phyloP scores from a whole-genome alignment of 2,329 filamentous ascomycete species.

The Myrmaecium sp. region DNA sequence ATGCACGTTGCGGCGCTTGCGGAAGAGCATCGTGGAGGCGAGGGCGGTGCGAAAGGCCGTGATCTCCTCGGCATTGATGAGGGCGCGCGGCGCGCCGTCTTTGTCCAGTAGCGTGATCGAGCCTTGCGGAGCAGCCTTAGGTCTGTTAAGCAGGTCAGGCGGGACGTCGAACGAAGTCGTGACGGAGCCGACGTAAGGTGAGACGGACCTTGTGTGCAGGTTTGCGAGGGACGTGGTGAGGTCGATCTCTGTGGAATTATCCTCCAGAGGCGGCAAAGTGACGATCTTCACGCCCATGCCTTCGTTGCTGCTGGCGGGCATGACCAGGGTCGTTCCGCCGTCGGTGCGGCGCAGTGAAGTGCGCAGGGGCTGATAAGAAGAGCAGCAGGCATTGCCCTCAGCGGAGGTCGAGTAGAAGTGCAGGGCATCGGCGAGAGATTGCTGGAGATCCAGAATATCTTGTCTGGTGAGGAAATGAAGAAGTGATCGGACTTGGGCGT shows the following conservation, averaged over 20 bases:
- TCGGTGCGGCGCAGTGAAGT: slow-evolving; percentile 43
- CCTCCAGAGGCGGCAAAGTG: slow-evolving; percentile 24
- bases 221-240: slow-evolving; percentile 8
- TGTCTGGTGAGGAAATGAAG: slow-evolving; percentile 38
- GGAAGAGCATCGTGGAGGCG: slow-evolving; percentile 43
- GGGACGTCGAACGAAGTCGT: slow-evolving; percentile 5
- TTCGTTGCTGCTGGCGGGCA: slow-evolving; percentile 45
- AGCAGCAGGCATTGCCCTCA: slow-evolving; percentile 35
- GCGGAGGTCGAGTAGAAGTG: slow-evolving; percentile 48
- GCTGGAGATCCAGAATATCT: slow-evolving; percentile 40
- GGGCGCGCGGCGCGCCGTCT: slow-evolving; percentile 39
- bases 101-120: slow-evolving; percentile 43
- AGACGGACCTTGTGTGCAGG: slow-evolving; percentile 7
- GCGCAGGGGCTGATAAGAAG: slow-evolving; percentile 43
- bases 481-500: slow-evolving; percentile 36
- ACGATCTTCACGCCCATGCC: slow-evolving; percentile 50
- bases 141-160: no score
- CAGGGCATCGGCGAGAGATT: slow-evolving; percentile 40
- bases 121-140: slow-evolving; percentile 34
- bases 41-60: slow-evolving; percentile 54
- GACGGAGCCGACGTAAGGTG: slow-evolving; percentile 5
- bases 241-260: not conserved
- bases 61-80: slow-evolving; percentile 50
- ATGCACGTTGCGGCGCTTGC: slow-evolving; percentile 49
- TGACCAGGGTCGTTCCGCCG: slow-evolving; percentile 47